Evolutionary conservation across 31 red algal species (phyloP).

Genomic region (Endocladia muricata): DNA sequence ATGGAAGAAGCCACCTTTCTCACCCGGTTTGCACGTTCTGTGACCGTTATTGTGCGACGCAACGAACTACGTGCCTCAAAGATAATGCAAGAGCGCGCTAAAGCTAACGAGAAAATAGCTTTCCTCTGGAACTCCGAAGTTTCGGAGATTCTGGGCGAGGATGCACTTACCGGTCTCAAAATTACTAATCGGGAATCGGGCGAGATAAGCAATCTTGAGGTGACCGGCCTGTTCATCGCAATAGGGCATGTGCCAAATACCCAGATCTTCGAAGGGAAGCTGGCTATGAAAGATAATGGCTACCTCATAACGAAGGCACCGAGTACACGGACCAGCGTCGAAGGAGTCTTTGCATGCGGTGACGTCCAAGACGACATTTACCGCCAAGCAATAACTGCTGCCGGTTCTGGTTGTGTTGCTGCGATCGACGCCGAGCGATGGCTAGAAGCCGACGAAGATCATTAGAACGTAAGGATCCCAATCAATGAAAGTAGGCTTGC

Average conservation of each 20-base stretch:
- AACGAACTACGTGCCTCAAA: slow-evolving; percentile 69
- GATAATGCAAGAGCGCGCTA: slow-evolving; percentile 68
- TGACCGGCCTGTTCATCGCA: slow-evolving; percentile 83
- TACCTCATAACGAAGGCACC: slow-evolving; percentile 53
- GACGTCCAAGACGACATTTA: slow-evolving; percentile 86
- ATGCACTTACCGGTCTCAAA: slow-evolving; percentile 2
- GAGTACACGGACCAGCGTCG: slow-evolving; percentile 48
- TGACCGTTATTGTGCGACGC: slow-evolving; percentile 73
- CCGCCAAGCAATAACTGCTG: slow-evolving; percentile 89
- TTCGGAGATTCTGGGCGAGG: slow-evolving; percentile 47
- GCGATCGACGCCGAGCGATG: slow-evolving; percentile 85
- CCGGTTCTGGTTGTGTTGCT: slow-evolving; percentile 90
- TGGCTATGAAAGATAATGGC: slow-evolving; percentile 56
- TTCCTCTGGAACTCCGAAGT: slow-evolving; percentile 53
- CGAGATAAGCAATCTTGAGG: slow-evolving; percentile 16
- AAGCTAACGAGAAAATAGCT: slow-evolving; percentile 46
- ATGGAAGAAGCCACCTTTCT: slow-evolving; percentile 89
- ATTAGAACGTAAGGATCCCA: too few relatives aligned
- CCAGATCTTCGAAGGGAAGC: slow-evolving; percentile 37
- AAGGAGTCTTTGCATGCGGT: slow-evolving; percentile 89
- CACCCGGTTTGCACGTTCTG: slow-evolving; percentile 62
- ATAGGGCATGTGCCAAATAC: slow-evolving; percentile 93
- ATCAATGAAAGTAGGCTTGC: too few relatives aligned
- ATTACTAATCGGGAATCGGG: not conserved
- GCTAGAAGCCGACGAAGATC: too few relatives aligned